Conservation (phyloP, 176 grass and related monocot species). For the Paspalum notatum region DNA sequence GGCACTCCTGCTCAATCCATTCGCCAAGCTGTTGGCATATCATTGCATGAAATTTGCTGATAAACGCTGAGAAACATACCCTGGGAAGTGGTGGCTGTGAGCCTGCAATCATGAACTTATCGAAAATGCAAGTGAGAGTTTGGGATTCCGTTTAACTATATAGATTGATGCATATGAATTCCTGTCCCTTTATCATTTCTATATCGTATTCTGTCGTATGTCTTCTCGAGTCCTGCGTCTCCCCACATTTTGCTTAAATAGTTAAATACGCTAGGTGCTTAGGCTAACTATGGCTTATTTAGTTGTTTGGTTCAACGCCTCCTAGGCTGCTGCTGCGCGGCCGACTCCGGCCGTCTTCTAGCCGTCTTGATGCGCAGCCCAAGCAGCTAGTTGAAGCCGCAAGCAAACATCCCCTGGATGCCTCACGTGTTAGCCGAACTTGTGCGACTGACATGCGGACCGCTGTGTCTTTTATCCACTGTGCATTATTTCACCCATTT, state of each 20-base stretch:
- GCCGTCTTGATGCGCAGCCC: too few species aligned
- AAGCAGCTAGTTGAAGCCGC: too few species aligned
- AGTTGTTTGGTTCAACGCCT: too few species aligned
- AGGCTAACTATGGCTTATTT: too few species aligned
- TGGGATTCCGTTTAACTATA: conserved; percentile 14
- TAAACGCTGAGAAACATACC: conserved; percentile 11
- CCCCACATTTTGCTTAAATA: background rate
- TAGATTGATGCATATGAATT: background rate
- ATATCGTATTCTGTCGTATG: background rate
- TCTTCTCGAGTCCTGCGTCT: background rate
- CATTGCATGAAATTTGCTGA: conserved; percentile 37
- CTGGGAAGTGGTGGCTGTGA: conserved; percentile 15
- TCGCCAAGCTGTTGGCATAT: conserved; percentile 32
- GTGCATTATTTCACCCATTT: too few species aligned
- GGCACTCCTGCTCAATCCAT: conserved; percentile 32
- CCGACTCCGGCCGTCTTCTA: too few species aligned
- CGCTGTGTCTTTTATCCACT: too few species aligned
- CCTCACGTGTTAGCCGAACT: too few species aligned
- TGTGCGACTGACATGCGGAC: too few species aligned
- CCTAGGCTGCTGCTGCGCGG: too few species aligned
- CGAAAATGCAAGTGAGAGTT: background rate
- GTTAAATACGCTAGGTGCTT: background rate
- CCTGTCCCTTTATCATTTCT: background rate
- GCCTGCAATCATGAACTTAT: conserved; percentile 14
- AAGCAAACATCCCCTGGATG: too few species aligned